Evolutionary conservation across 2,329 filamentous ascomycete genomes (phyloP), one percentile per base, ranked within the genome.

Genomic region (Penicillium sp.): DNA sequence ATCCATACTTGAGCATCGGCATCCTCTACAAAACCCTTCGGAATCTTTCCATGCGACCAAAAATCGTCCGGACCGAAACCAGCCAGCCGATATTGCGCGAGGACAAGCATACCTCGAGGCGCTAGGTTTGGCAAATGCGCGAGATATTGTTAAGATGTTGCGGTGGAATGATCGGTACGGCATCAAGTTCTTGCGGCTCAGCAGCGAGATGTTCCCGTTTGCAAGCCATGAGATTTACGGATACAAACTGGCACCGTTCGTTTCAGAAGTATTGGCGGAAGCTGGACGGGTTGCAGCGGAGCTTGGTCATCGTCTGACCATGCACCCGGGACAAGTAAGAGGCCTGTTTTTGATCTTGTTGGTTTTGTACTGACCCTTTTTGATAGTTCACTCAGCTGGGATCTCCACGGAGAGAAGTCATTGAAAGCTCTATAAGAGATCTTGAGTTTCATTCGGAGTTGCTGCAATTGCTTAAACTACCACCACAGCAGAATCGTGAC

Each of bases 181-280:
- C 40, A 97, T 97, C 73, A 92, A 86, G 63, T 97, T 97, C 70
- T 84, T 97, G 83, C 84, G 93, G 1, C 78, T 97, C 20, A 96
- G 90, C 63, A 96, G 90, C 55, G 93, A 97, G 64, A 97, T 97
- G 89, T 97, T 97, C 62, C 93, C 93, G 0, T 97, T 97, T 70
- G 93, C 93, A 1, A 95, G 90, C 62, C 93, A 97, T 66, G 81
- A 83, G 23, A 88, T 90, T 60, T 88, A 96, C 62, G 93, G 92
- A 0, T 97, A 97, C 71, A 88, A 84, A 63, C 79, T 97, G 12
- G 86, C 85, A 0, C 87, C 89, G 0, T 97, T 97, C 69, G 93
- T 92, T 0, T 84, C 89, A 0, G 86, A 91, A 14, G 85, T 83
- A 0, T 78, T 97, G 9, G 87, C 83, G 2, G 87, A 92, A 62